phyloP scores from a whole-genome alignment of 345 rosid genomes.

The Dovyalis caffra region DNA sequence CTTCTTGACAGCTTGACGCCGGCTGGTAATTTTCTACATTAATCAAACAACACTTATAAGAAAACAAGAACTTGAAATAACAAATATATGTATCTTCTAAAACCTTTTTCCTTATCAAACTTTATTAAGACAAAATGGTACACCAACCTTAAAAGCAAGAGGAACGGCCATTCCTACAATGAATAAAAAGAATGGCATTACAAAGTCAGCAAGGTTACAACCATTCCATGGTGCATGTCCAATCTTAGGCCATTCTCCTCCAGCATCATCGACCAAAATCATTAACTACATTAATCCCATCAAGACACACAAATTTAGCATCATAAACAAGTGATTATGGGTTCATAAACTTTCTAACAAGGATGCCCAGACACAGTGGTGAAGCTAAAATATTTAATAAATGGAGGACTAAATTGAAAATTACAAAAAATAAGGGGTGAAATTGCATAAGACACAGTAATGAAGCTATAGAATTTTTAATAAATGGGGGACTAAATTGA shows the following conservation, averaged over 20 bases:
- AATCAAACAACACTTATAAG: not conserved
- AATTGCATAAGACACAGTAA: too few relatives aligned
- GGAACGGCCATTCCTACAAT: conserved; percentile 89
- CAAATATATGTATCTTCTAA: not conserved
- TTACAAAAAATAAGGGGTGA: not conserved
- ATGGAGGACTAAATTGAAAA: too few relatives aligned
- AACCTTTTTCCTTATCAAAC: not conserved
- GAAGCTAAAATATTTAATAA: too few relatives aligned
- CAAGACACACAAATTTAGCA: not conserved
- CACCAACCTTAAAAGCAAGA: conserved; percentile 71
- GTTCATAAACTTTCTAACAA: not conserved
- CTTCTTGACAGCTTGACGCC: conserved; percentile 49
- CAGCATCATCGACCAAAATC: conserved; percentile 90
- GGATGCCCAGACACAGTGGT: not conserved
- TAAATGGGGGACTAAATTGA: not conserved
- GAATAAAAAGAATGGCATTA: conserved; percentile 91
- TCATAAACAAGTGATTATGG: not conserved
- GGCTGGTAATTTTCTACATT: conserved; percentile 49
- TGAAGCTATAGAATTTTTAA: too few relatives aligned
- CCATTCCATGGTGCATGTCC: conserved; percentile 92
- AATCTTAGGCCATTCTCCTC: conserved; percentile 85
- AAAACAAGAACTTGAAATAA: not conserved
- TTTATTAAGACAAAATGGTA: not conserved
- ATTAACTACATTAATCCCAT: conserved; percentile 45
- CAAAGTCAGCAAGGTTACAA: conserved; percentile 90